Evolutionary conservation across 2,329 filamentous ascomycete genomes (phyloP), one percentile per base, ranked within the genome.

Genomic region (Rhynchosporium secalis): DNA sequence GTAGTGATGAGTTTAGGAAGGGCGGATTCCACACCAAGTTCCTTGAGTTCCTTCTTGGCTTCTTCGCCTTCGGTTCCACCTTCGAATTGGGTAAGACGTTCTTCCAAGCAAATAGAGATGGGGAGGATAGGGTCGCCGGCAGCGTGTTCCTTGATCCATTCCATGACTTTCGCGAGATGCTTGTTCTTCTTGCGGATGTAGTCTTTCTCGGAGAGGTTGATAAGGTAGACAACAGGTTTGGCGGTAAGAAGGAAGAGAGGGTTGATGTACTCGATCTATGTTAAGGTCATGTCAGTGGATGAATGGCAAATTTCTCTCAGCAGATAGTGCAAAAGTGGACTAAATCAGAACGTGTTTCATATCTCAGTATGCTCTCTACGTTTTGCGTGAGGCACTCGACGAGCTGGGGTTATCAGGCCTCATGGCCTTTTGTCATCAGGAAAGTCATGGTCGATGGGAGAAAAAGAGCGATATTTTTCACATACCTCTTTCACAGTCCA

Each of bases 141-240:
- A 5, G 93, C 91, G 76, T 99, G 84, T 76, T 90, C 86, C 81
- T 98, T 96, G 78, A 97, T 87, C 95, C 95, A 99, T 76, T 95
- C 90, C 64, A 90, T 91, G 70, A 98, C 88, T 81, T 94, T 95
- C 69, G 90, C 86, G 61, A 99, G 86, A 80, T 99, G 87, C 87
- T 99, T 99, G 86, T 99, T 99, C 89, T 98, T 99, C 82, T 98
- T 95, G 74, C 95, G 90, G 74, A 97, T 88, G 78, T 93, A 99
- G 78, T 99, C 95, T 78, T 87, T 93, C 81, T 99, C 96, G 66
- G 92, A 96, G 65, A 99, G 81, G 81, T 99, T 99, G 80, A 98
- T 91, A 48, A 99, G 84, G 81, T 92, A 98, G 70, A 99, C 94
- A 62, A 97, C 93, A 3, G 95, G 94, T 81, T 99, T 99, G 69